Percentiles rank a stretch among this genome's conserved stretches.
Evolutionary conservation across 352 stramenopile genomes (phyloP).

Genomic region (Globisporangium acanthophoron): DNA sequence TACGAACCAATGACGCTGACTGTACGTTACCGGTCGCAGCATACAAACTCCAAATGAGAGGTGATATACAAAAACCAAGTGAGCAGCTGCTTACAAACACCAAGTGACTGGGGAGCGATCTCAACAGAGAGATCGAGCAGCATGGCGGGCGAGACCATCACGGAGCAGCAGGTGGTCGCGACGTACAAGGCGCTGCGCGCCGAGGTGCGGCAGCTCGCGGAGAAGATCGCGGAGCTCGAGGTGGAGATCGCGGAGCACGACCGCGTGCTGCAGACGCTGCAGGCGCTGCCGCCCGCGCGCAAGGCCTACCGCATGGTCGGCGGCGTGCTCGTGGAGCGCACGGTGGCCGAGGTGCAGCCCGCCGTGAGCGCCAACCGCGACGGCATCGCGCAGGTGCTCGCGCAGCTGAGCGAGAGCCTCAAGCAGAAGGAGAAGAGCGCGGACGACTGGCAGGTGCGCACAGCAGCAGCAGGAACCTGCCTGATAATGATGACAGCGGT

Average conservation of each 20-base stretch:
- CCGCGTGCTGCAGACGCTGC: constrained; percentile 78
- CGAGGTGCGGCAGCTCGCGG: constrained; percentile 75
- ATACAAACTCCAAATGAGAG: constrained; percentile 38
- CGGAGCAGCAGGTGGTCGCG: constrained; percentile 81
- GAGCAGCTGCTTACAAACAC: not conserved
- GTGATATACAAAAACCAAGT: not conserved
- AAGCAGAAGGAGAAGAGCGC: constrained; percentile 80
- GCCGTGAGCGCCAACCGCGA: constrained; percentile 84
- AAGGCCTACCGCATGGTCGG: constrained; percentile 95
- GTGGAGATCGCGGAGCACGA: constrained; percentile 82
- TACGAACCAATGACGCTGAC: constrained; percentile 71
- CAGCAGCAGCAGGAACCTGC: no score
- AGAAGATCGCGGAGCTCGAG: constrained; percentile 85
- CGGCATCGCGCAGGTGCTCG: constrained; percentile 69
- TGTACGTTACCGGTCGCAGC: constrained; percentile 74
- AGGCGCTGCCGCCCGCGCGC: constrained; percentile 57
- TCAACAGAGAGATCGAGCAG: not conserved
- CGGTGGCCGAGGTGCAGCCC: constrained; percentile 93
- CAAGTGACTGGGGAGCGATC: constrained; percentile 3
- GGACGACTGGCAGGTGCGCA: constrained; percentile 72
- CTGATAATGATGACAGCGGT: no score
- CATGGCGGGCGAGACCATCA: constrained; percentile 55
- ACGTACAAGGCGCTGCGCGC: constrained; percentile 85
- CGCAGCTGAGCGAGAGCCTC: constrained; percentile 70
- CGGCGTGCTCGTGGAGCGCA: constrained; percentile 95